Conservation (phyloP, 176 grass and related monocot species). For the Avena atlantica region DNA sequence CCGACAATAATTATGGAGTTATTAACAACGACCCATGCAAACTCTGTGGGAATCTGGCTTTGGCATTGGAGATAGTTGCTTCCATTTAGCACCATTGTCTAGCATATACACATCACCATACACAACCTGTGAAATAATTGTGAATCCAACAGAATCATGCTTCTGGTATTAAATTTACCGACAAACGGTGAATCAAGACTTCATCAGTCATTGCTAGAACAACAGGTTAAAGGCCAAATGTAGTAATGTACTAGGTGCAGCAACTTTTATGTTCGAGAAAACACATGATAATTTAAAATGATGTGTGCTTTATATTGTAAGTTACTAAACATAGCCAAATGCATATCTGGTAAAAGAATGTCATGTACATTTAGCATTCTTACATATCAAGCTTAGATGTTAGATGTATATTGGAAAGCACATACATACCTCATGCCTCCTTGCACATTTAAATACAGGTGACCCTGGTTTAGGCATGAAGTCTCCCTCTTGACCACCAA, state of each 20-base stretch:
- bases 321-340: background rate
- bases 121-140: slow-evolving; percentile 59
- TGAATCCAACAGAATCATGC: background rate
- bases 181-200: background rate
- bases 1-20: slow-evolving; percentile 82
- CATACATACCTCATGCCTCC: slow-evolving; percentile 73
- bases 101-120: slow-evolving; percentile 87
- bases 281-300: background rate
- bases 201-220: background rate
- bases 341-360: slow-evolving; percentile 7
- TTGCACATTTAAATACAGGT: slow-evolving; percentile 83
- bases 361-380: background rate
- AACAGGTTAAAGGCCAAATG: background rate
- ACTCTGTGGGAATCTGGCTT: slow-evolving; percentile 90
- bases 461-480: slow-evolving; percentile 92
- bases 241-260: background rate
- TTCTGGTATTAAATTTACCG: background rate
- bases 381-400: background rate
- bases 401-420: too few species aligned
- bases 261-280: background rate
- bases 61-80: slow-evolving; percentile 72
- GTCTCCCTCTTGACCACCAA: slow-evolving; percentile 97
- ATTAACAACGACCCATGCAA: slow-evolving; percentile 75
- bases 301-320: background rate
- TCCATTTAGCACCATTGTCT: slow-evolving; percentile 64